A percentile compares a stretch with the other conserved stretches of the same genome.
Conservation (phyloP, 768 basidiomycete species). For the Leccinum pellstonianum region DNA sequence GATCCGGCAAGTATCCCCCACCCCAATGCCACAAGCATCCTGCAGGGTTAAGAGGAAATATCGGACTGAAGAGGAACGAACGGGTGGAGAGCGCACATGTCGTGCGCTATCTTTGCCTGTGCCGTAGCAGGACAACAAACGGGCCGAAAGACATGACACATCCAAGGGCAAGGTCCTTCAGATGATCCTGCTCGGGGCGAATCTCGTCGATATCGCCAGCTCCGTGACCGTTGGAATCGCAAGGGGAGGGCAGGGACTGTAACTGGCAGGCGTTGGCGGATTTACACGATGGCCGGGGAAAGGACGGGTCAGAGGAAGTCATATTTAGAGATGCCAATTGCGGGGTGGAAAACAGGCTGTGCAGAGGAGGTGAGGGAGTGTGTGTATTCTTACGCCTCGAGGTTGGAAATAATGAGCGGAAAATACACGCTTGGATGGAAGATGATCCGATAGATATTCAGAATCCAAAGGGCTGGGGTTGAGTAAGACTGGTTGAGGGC, state of each 20-base stretch:
- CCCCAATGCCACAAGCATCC: background rate
- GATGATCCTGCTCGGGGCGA: conserved; percentile 59
- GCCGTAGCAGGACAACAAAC: conserved; percentile 59
- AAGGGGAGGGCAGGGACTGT: conserved; percentile 63
- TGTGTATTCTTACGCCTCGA: conserved; percentile 16
- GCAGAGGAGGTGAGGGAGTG: conserved; percentile 12
- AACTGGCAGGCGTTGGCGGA: conserved; percentile 62
- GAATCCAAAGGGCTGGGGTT: conserved; percentile 2
- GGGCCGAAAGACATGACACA: conserved; percentile 55
- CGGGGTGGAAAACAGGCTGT: conserved; percentile 8
- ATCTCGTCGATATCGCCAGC: conserved; percentile 72
- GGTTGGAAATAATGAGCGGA: conserved; percentile 9
- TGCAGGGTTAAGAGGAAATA: background rate
- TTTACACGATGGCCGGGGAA: conserved; percentile 53
- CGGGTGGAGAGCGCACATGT: conserved; percentile 44
- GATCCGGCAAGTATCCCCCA: conserved; percentile 4
- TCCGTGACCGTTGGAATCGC: conserved; percentile 70
- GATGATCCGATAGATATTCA: conserved; percentile 16
- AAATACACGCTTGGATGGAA: conserved; percentile 9
- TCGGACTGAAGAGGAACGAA: background rate
- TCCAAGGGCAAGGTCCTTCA: conserved; percentile 67
- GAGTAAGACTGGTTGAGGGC: background rate
- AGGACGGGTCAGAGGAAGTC: conserved; percentile 19
- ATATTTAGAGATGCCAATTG: conserved; percentile 6
- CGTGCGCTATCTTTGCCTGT: conserved; percentile 72